Conservation (phyloP, 2,329 filamentous ascomycete species). For the Ilyonectria robusta region DNA sequence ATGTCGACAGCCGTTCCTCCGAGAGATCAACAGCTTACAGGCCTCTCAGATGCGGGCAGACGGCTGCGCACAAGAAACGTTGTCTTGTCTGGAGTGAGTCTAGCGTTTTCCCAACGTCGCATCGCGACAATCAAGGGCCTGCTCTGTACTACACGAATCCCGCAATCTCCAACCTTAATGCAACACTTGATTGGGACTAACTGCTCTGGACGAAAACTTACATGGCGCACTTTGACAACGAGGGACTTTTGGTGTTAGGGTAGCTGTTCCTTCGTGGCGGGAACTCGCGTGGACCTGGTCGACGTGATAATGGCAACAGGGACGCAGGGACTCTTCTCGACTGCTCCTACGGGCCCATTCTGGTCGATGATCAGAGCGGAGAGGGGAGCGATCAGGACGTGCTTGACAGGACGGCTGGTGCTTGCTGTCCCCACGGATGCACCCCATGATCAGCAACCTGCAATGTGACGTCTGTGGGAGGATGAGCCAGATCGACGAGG, state of each 20-base stretch:
- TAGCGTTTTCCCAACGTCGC: conserved; percentile 22
- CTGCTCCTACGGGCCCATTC: conserved; percentile 1
- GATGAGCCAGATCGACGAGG: conserved; percentile 18
- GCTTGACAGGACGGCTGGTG: conserved; percentile 1
- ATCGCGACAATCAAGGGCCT: conserved; percentile 11
- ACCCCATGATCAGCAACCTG: conserved; percentile 19
- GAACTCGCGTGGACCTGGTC: conserved; percentile 20
- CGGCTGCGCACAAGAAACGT: conserved; percentile 14
- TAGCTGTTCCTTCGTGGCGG: conserved; percentile 20
- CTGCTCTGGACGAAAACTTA: conserved; percentile 2
- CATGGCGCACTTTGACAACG: not conserved
- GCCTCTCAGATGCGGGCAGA: conserved; percentile 13
- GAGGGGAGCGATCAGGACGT: conserved; percentile 1
- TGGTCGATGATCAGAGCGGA: conserved; percentile 9
- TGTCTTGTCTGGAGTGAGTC: conserved; percentile 1
- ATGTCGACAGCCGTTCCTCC: conserved; percentile 14
- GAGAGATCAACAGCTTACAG: not conserved
- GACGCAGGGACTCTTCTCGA: conserved; percentile 23
- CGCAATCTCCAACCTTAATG: conserved; percentile 26
- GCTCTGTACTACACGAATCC: conserved; percentile 12
- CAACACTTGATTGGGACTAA: conserved; percentile 11
- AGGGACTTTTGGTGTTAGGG: conserved; percentile 5
- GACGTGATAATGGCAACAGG: conserved; percentile 14
- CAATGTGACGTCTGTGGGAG: conserved; percentile 16
- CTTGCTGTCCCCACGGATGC: conserved; percentile 15